phyloP scores from a whole-genome alignment of 164 flowering plant species.

The Nelumbo lutea region DNA sequence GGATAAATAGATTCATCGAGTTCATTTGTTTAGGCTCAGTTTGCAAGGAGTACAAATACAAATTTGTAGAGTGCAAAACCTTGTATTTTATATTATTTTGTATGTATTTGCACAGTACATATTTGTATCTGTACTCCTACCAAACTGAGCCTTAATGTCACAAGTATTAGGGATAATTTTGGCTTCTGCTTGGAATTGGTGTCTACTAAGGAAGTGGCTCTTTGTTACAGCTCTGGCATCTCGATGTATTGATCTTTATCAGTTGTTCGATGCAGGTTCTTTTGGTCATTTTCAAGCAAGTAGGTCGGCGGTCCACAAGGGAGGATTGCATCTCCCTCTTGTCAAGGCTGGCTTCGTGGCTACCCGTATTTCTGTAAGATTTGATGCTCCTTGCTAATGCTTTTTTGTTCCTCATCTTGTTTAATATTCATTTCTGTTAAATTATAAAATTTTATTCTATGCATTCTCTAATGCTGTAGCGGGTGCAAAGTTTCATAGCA shows the following conservation, averaged over 20 bases:
- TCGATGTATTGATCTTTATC: too few species aligned
- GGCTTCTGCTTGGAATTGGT: too few species aligned
- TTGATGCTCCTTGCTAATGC: conserved; percentile 1
- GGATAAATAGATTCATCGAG: background rate
- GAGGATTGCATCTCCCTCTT: conserved; percentile 65
- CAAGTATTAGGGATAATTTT: too few species aligned
- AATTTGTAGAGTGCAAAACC: too few species aligned
- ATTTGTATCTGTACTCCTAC: too few species aligned
- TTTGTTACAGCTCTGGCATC: too few species aligned
- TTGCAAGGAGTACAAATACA: background rate
- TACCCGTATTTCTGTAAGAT: conserved; percentile 92
- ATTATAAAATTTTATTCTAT: background rate
- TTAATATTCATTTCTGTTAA: background rate
- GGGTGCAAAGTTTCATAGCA: background rate
- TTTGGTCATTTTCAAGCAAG: conserved; percentile 99
- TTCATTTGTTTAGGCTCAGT: background rate
- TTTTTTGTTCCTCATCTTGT: background rate
- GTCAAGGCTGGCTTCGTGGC: conserved; percentile 99
- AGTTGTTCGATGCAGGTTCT: conserved; percentile 55
- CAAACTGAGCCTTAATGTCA: too few species aligned
- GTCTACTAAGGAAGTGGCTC: too few species aligned
- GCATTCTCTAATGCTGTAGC: background rate
- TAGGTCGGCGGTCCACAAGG: conserved; percentile 92
- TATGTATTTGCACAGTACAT: too few species aligned
- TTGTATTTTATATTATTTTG: too few species aligned